Evolutionary conservation across 169 alveolate genomes (phyloP), one percentile per base, ranked within the genome.

Genomic region (Plasmodium knowlesi): DNA sequence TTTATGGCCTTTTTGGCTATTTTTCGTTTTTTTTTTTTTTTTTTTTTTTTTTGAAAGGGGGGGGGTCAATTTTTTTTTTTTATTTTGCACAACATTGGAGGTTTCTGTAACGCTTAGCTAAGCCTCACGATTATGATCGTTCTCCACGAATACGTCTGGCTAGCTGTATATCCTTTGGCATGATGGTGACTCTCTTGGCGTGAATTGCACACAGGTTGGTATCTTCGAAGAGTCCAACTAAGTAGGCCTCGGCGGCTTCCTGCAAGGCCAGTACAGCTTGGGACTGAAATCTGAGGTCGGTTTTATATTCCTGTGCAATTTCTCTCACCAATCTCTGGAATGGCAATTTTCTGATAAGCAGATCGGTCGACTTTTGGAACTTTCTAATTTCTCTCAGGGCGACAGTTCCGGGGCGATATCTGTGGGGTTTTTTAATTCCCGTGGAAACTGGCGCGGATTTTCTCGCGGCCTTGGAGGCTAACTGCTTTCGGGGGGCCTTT

Each of bases 131-230:
- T 96, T 92, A 97, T 22, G 98, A 96, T 90, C 99, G 96, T 92
- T 99, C 99, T 73, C 99, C 99, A 86, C 99, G 98, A 91, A 99
- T 99, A 95, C 99, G 97, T 93, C 99, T 97, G 37, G 99, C 99
- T 67, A 99, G 97, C 94, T 99, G 99, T 79, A 99, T 97, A 93
- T 99, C 99, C 98, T 99, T 99, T 53, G 99, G 99, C 99, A 99
- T 99, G 92, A 99, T 99, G 86, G 99, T 99, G 57, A 99, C 99
- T 93, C 99, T 98, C 97, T 99, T 99, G 53, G 99, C 99, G 96
- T 99, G 99, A 95, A 99, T 99, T 71, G 99, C 99, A 94, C 99
- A 99, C 84, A 99, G 95, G 98, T 99, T 99, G 84, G 99, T 99
- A 97, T 99, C 99, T 96, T 99, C 99, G 95, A 99, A 99, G 57